A percentile compares a stretch with the other conserved stretches of the same genome.
These are phyloP conservation scores for Neurospora sp. DNA, from an alignment of 495 filamentous ascomycete genomes.

Conservation along the genomic window DNA sequence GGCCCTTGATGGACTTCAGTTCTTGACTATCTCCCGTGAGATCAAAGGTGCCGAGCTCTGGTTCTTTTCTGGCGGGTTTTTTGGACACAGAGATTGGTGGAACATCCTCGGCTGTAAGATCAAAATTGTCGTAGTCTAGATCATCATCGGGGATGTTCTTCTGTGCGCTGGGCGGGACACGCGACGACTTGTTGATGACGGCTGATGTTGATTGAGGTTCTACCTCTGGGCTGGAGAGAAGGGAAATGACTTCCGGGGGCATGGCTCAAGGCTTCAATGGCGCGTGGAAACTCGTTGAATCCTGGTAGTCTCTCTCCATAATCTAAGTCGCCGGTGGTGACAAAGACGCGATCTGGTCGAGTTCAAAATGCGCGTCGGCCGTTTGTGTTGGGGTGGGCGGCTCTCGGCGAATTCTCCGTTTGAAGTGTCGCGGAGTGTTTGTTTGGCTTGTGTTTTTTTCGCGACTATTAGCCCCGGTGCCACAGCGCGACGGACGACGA, in stretches of 20 bases:
- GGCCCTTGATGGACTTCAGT: neutral
- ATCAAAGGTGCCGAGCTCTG: neutral
- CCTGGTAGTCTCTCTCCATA: neutral
- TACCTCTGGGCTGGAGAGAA: constrained; percentile 22
- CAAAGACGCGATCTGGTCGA: neutral
- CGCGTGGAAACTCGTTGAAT: neutral
- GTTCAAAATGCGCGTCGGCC: neutral
- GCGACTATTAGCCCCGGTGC: neutral
- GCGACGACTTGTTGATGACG: neutral
- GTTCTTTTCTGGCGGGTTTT: neutral
- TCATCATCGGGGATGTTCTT: neutral
- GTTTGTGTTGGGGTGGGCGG: neutral
- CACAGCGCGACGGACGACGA: neutral
- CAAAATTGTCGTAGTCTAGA: neutral
- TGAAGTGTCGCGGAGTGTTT: neutral
- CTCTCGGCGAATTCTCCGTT: neutral
- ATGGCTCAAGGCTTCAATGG: constrained; percentile 14
- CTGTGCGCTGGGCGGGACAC: neutral
- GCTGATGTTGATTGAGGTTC: neutral
- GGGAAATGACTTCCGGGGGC: constrained; percentile 29
- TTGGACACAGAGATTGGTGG: neutral
- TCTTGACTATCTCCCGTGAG: neutral
- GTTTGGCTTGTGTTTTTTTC: neutral
- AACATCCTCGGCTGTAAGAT: neutral
- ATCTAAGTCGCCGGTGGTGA: neutral